Percentiles rank a stretch among this genome's conserved stretches.
phyloP scores from a whole-genome alignment of 768 basidiomycete species.

The Suillus decipiens region DNA sequence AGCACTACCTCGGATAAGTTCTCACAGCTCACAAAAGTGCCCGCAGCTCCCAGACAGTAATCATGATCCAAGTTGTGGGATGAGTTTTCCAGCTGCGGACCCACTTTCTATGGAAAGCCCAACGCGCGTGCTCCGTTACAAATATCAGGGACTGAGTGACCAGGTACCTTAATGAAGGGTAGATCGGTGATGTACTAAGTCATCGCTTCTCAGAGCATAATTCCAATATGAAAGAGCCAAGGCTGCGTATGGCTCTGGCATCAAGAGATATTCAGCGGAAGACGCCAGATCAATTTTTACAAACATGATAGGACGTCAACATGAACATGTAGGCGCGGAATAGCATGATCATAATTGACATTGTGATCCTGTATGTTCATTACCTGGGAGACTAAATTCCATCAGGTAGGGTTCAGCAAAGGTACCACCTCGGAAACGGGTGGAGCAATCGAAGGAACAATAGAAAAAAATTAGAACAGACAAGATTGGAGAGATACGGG shows the following conservation, averaged over 20 bases:
- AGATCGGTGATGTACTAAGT: slow-evolving; percentile 39
- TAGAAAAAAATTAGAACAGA: slow-evolving; percentile 23
- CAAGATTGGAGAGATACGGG: slow-evolving; percentile 15
- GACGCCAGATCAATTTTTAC: slow-evolving; percentile 17
- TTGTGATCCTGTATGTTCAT: slow-evolving; percentile 17
- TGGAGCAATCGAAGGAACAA: slow-evolving; percentile 14
- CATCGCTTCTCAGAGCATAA: slow-evolving; percentile 38
- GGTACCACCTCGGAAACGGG: slow-evolving; percentile 13
- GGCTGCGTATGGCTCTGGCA: slow-evolving; percentile 36
- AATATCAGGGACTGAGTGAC: too few species aligned
- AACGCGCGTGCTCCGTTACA: too few species aligned
- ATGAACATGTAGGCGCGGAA: slow-evolving; percentile 18
- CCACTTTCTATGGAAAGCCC: too few species aligned
- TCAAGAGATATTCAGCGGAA: slow-evolving; percentile 25
- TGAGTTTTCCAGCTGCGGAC: too few species aligned
- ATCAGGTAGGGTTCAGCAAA: slow-evolving; percentile 23
- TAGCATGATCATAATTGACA: slow-evolving; percentile 5
- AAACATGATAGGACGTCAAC: slow-evolving; percentile 27
- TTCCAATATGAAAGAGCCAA: slow-evolving; percentile 33
- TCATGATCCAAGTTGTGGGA: too few species aligned
- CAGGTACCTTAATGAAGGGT: slow-evolving; percentile 38
- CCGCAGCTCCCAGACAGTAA: too few species aligned
- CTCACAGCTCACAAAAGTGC: too few species aligned
- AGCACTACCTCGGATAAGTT: too few species aligned
- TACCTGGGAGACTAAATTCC: slow-evolving; percentile 27